Evolutionary conservation across 2,329 filamentous ascomycete genomes (phyloP).

Genomic region (Fusarium sp.): DNA sequence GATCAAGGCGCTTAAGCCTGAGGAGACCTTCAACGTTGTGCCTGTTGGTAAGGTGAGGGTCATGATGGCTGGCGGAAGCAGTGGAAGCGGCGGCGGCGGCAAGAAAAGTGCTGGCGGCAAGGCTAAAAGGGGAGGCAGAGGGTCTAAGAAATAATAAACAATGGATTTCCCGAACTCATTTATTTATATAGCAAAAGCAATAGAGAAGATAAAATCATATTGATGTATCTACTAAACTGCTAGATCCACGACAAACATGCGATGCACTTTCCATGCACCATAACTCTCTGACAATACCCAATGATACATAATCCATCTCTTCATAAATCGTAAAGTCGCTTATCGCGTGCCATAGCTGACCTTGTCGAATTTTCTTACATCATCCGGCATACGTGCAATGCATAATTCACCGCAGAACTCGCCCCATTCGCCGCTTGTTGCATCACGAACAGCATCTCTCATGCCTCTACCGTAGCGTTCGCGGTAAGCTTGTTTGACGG

Average conservation of each 20-base stretch:
- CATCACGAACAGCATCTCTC: constrained; percentile 81
- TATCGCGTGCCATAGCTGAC: constrained; percentile 39
- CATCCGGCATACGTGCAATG: constrained; percentile 69
- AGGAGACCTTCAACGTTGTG: constrained; percentile 83
- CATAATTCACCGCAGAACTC: constrained; percentile 79
- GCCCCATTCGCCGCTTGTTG: constrained; percentile 80
- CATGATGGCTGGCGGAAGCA: constrained; percentile 68
- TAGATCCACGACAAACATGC: constrained; percentile 17
- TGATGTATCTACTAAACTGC: constrained; percentile 22
- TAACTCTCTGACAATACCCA: constrained; percentile 1
- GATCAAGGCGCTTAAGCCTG: constrained; percentile 81
- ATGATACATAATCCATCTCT: constrained; percentile 6
- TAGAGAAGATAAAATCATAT: constrained; percentile 5
- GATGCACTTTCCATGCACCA: constrained; percentile 12
- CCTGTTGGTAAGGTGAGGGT: constrained; percentile 84
- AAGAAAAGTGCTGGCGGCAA: constrained; percentile 52
- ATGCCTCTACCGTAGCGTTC: constrained; percentile 80
- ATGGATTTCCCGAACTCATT: not conserved
- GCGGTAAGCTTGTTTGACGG: constrained; percentile 82
- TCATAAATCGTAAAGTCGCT: constrained; percentile 20
- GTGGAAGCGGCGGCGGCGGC: constrained; percentile 55
- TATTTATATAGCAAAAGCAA: not conserved
- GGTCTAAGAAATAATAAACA: constrained; percentile 55
- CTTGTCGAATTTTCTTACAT: constrained; percentile 65
- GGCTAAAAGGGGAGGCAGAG: constrained; percentile 54